Base-by-base conservation (phyloP, 331 rosid genomes). In the Arachis monticola region DNA sequence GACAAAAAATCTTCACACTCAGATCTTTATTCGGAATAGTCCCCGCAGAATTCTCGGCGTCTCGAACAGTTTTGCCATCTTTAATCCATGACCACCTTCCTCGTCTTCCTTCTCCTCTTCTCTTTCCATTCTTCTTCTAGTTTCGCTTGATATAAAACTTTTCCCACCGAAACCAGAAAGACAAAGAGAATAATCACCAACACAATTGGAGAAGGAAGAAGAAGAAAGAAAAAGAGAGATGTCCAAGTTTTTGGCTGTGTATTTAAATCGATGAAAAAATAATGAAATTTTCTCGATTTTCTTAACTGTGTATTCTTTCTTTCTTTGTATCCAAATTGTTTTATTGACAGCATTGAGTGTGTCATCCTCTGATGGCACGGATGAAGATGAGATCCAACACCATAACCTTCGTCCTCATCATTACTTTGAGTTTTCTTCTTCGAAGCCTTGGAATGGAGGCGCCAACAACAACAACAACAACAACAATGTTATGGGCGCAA, bases 301-400 rank as follows among this genome's bases (percentile, higher is more conserved):
- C 77, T 81, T 40, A 44, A 13, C 52, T 78, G 76, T 66, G 8
- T 76, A 31, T 59, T 70, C 70, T 76, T 7, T 61, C 14, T 8
- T 46, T 46, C 2, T 46, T 46, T 5, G 47, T 1, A 10, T 2
- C 3, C 3, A 3, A 47, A 44, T 74, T 17, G 27, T 41, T 55
- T 22, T 22, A 22, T 22, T 22, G 96, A 90, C 57, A 90, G 88
- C 81, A 88, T 86, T 40, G 93, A 88, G 84, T 90, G 96, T 57
- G 90, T 85, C 96, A 30, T 81, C 84, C 65, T 81, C 91, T 17
- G 96, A 90, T 77, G 91, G 91, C 64, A 74, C 88, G 32, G 93
- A 88, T 68, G 96, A 88, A 77, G 96, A 90, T 77, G 96, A 90
- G 93, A 88, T 90, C 91, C 96, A 80, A 64, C 87, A 81, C 68